Evolutionary conservation across 495 filamentous ascomycete species (phyloP), one percentile per base, ranked within the genome.

Genomic region (Hyaloscypha variabilis): DNA sequence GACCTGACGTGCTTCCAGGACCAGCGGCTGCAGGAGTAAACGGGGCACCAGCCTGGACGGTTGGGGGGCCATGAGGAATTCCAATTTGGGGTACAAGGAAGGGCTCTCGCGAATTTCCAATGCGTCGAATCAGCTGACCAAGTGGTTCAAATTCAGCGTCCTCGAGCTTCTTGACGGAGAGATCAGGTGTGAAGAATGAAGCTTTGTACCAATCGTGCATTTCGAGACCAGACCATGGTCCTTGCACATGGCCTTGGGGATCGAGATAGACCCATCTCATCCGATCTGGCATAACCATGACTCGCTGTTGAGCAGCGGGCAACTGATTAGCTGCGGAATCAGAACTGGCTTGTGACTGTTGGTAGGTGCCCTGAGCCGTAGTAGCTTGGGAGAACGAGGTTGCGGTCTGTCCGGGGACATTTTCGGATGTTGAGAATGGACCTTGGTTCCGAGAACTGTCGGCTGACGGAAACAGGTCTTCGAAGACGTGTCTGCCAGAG

Each of bases 131-230:
- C 26, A 99, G 83, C 74, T 96, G 92, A 10, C 94, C 95, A n/a
- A 99, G 78, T 24, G 94, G 96, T 77, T 99, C 96, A 65, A 97
- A 99, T 49, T 99, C 94, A 0, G 81, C 77, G 68, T 98, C 95
- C 76, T 99, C 95, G 4, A 91, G 78, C 70, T 97, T 96, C 79
- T 94, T 97, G 60, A 99, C 94, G 54, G 94, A 87, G 30, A 99
- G 83, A 65, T 99, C 94, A 0, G 93, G 86, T 11, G 92, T 95
- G 78, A 99, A 99, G 80, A 97, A 99, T 52, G 93, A 93, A 54
- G 92, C 96, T 77, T 97, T 97, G 78, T 97, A 99, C 95, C 95
- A 99, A 71, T 99, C 95, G 71, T 99, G 94, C 95, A 99, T 99
- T 76, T 98, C 95, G 55, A 99, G 81, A 4, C 95, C 95, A 46